A percentile compares a stretch with the other conserved stretches of the same genome.
Conservation (phyloP, 352 stramenopile genomes). For the Thraustotheca clavata region DNA sequence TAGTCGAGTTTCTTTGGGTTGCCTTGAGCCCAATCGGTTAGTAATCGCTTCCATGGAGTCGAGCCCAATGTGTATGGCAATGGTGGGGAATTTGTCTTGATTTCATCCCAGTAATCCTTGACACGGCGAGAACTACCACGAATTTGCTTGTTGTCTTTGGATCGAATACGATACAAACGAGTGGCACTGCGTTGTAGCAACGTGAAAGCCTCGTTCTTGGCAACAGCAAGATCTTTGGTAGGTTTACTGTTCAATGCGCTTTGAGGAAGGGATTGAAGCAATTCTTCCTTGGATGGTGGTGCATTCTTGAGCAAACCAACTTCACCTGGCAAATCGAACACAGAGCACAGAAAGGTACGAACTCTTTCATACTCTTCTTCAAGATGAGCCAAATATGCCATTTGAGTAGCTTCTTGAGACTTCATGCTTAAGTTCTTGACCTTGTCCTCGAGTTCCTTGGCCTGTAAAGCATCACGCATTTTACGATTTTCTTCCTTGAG, state of each 20-base stretch:
- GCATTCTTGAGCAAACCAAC: constrained; percentile 38
- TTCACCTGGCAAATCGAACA: constrained; percentile 61
- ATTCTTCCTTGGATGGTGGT: constrained; percentile 15
- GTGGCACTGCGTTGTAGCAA: constrained; percentile 15
- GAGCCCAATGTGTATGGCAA: constrained; percentile 81
- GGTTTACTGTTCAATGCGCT: neutral
- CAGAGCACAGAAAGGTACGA: constrained; percentile 66
- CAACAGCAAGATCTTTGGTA: neutral
- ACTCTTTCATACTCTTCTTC: constrained; percentile 81
- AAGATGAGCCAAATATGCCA: constrained; percentile 70
- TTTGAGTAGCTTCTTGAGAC: constrained; percentile 77
- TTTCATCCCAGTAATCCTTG: constrained; percentile 85
- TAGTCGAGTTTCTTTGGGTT: constrained; percentile 88
- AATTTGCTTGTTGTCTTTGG: constrained; percentile 15
- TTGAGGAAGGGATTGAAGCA: neutral
- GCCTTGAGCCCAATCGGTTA: constrained; percentile 80
- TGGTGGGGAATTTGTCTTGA: constrained; percentile 68
- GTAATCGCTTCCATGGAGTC: constrained; percentile 76
- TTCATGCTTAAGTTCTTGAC: constrained; percentile 79
- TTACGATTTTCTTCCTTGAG: constrained; percentile 70
- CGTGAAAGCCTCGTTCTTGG: constrained; percentile 19
- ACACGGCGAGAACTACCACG: constrained; percentile 69
- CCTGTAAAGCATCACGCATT: constrained; percentile 78
- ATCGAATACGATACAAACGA: constrained; percentile 9
- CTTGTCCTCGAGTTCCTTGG: constrained; percentile 80